A percentile compares a stretch with the other conserved stretches of the same genome.
phyloP scores from a whole-genome alignment of 148 eudicot species.

The Amaranthus palmeri region DNA sequence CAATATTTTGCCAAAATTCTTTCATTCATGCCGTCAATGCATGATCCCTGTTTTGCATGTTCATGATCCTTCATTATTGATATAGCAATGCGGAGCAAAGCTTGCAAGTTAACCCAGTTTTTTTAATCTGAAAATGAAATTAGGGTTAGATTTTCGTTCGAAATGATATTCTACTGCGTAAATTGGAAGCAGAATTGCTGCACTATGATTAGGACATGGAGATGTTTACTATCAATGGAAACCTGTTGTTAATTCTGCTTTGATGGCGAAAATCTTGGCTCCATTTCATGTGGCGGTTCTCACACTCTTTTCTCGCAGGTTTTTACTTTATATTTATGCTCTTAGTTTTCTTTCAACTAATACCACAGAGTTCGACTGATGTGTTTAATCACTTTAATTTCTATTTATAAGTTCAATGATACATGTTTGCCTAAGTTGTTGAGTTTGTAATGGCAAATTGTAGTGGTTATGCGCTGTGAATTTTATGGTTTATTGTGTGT shows the following conservation, averaged over 20 bases:
- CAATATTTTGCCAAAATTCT: too few species aligned
- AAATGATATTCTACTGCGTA: slow-evolving; percentile 27
- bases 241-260: slow-evolving; percentile 54
- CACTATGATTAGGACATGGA: slow-evolving; percentile 73
- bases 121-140: slow-evolving; percentile 2
- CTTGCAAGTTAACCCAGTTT: slow-evolving; percentile 9
- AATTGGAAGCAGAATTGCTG: slow-evolving; percentile 50
- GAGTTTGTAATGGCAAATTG: not conserved
- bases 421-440: not conserved
- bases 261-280: slow-evolving; percentile 31
- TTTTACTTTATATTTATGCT: not conserved
- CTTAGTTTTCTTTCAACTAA: not conserved
- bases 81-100: slow-evolving; percentile 23
- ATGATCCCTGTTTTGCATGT: too few species aligned
- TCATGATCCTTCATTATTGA: not conserved
- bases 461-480: not conserved
- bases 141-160: slow-evolving; percentile 25
- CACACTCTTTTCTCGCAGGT: slow-evolving; percentile 92
- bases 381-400: not conserved
- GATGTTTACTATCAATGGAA: slow-evolving; percentile 64
- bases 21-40: too few species aligned
- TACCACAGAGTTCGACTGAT: not conserved
- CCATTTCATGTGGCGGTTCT: slow-evolving; percentile 87
- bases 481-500: not conserved
- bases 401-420: too few species aligned